A percentile compares a stretch with the other conserved stretches of the same genome.
These are phyloP conservation scores for Nannochloropsis salina DNA, from an alignment of 108 stramenopile genomes.

Conservation along the genomic window DNA sequence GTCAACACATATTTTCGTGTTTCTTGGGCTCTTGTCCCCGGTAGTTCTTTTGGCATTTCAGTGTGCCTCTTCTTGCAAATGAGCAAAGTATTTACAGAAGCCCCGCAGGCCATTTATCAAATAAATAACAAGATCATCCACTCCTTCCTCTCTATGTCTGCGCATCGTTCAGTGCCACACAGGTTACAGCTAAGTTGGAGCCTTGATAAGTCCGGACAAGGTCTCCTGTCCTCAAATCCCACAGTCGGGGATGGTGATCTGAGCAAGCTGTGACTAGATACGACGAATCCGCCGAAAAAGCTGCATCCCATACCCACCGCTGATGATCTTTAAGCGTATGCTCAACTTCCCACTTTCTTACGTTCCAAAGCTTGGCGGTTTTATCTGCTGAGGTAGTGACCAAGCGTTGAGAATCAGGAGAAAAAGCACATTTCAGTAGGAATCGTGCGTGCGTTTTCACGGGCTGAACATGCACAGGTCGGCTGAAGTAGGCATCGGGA, in stretches of 20 bases:
- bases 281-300: slow-evolving; percentile 88
- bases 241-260: slow-evolving; percentile 79
- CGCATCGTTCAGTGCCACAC: slow-evolving; percentile 92
- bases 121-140: background rate
- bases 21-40: no score
- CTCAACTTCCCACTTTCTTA: slow-evolving; percentile 30
- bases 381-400: slow-evolving; percentile 86
- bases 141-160: slow-evolving; percentile 52
- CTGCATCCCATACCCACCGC: slow-evolving; percentile 95
- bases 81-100: no score
- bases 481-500: background rate
- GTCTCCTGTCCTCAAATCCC: slow-evolving; percentile 83
- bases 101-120: no score
- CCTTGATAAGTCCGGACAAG: slow-evolving; percentile 84
- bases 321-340: slow-evolving; percentile 57
- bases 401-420: slow-evolving; percentile 56
- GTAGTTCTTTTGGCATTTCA: no score
- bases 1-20: no score
- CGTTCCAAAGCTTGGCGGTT: slow-evolving; percentile 72
- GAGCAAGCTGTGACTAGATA: slow-evolving; percentile 91
- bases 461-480: background rate
- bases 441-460: slow-evolving; percentile 52
- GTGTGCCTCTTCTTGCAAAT: no score
- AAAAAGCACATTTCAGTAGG: slow-evolving; percentile 54
- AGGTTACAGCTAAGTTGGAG: slow-evolving; percentile 85